Evolutionary conservation across 208 protist species (phyloP).

Genomic region (Acanthamoeba healyi): DNA sequence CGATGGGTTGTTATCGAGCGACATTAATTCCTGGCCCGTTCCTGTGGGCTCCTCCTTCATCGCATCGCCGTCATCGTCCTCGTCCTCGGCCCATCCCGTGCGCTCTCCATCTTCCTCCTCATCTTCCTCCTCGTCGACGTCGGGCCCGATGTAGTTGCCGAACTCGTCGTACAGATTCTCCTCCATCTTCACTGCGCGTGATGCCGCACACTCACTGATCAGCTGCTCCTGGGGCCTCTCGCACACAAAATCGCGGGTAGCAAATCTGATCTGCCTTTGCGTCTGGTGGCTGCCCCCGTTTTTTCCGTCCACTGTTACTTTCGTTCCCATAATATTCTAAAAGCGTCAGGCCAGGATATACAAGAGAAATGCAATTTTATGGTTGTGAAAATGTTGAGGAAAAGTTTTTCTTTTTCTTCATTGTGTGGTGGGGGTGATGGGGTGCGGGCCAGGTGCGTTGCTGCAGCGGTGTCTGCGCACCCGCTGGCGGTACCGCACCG

Average conservation of each 20-base stretch:
- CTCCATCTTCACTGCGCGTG: slow-evolving; percentile 72
- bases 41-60: neutral
- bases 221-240: too few species aligned
- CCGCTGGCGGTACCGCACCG: neutral
- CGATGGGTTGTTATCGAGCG: neutral
- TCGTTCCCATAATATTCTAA: slow-evolving; percentile 7
- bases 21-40: slow-evolving; percentile 13
- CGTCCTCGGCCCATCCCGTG: slow-evolving; percentile 63
- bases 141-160: slow-evolving; percentile 95
- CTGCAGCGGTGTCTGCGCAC: neutral
- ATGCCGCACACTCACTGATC: neutral
- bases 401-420: neutral
- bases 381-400: neutral
- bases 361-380: too few species aligned
- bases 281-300: too few species aligned
- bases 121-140: slow-evolving; percentile 86
- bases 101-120: slow-evolving; percentile 79
- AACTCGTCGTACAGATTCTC: slow-evolving; percentile 95
- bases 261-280: neutral
- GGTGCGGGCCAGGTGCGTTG: neutral
- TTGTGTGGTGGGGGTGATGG: neutral
- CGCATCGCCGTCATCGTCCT: slow-evolving; percentile 62
- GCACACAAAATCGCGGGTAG: neutral
- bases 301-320: neutral
- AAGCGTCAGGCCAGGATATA: too few species aligned